A percentile compares a stretch with the other conserved stretches of the same genome.
Conservation (phyloP, 106 monocot genomes). For the Allium sativum region DNA sequence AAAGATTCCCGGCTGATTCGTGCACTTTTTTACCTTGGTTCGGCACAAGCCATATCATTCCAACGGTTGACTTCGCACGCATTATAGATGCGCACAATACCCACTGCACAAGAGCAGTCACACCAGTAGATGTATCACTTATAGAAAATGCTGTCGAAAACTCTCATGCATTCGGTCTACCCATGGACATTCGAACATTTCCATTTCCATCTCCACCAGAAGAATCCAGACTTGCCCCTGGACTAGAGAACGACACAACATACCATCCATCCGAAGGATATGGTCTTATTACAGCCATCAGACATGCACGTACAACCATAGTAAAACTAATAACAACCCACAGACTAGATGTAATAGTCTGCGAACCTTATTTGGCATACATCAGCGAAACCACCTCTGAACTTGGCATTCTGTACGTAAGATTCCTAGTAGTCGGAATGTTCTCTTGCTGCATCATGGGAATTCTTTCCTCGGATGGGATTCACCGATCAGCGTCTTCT, state of each 20-base stretch:
- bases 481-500: neutral
- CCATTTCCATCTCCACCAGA: constrained; percentile 31
- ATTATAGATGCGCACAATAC: constrained; percentile 24
- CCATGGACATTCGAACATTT: constrained; percentile 10
- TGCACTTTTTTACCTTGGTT: constrained; percentile 26
- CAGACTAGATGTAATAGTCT: constrained; percentile 19
- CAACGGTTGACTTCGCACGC: constrained; percentile 31
- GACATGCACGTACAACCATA: constrained; percentile 15
- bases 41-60: constrained; percentile 40
- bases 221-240: constrained; percentile 8
- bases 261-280: too few species aligned
- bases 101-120: constrained; percentile 18
- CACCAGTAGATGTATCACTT: constrained; percentile 21
- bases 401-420: constrained; percentile 16
- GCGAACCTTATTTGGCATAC: constrained; percentile 22
- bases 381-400: constrained; percentile 9
- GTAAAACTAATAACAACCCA: neutral
- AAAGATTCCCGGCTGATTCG: neutral
- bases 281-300: neutral
- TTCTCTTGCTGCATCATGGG: constrained; percentile 10
- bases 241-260: constrained; percentile 16
- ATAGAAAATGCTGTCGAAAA: constrained; percentile 21
- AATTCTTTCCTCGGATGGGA: neutral
- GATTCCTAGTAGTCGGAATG: constrained; percentile 21
- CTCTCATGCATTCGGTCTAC: constrained; percentile 9